phyloP scores from a whole-genome alignment of 2,329 filamentous ascomycete genomes.

The Aspergillus glaucus region DNA sequence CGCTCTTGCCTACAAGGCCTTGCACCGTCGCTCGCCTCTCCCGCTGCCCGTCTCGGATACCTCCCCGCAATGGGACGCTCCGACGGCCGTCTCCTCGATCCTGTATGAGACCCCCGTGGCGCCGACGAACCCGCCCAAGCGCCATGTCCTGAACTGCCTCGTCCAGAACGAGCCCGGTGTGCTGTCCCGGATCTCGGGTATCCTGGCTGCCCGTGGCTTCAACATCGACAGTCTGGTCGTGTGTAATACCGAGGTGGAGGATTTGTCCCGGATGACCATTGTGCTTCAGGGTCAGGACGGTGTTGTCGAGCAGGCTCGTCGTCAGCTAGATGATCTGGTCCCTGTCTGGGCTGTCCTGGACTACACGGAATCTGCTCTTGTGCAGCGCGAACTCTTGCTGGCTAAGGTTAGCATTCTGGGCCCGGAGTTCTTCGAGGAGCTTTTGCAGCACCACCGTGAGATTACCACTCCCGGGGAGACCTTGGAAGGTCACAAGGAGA shows the following conservation, averaged over 20 bases:
- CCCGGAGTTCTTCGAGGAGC: slow-evolving; percentile 96
- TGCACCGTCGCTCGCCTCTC: slow-evolving; percentile 82
- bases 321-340: slow-evolving; percentile 92
- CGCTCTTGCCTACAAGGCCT: slow-evolving; percentile 92
- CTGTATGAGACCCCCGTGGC: slow-evolving; percentile 95
- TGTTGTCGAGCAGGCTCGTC: slow-evolving; percentile 91
- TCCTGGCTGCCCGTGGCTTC: slow-evolving; percentile 91
- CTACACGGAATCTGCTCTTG: slow-evolving; percentile 85
- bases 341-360: slow-evolving; percentile 98
- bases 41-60: slow-evolving; percentile 71
- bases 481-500: slow-evolving; percentile 26
- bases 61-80: slow-evolving; percentile 76
- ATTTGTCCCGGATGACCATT: slow-evolving; percentile 97
- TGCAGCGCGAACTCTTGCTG: slow-evolving; percentile 89
- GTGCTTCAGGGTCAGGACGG: slow-evolving; percentile 94
- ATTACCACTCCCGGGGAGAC: slow-evolving; percentile 56
- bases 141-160: slow-evolving; percentile 94
- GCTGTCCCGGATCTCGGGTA: slow-evolving; percentile 90
- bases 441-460: slow-evolving; percentile 90
- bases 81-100: slow-evolving; percentile 93
- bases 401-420: slow-evolving; percentile 96
- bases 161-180: slow-evolving; percentile 99
- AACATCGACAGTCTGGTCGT: slow-evolving; percentile 98
- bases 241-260: slow-evolving; percentile 94
- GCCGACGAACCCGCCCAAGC: slow-evolving; percentile 76